phyloP scores from a whole-genome alignment of 257 asterid genomes.

The Cynanchum wilfordii region DNA sequence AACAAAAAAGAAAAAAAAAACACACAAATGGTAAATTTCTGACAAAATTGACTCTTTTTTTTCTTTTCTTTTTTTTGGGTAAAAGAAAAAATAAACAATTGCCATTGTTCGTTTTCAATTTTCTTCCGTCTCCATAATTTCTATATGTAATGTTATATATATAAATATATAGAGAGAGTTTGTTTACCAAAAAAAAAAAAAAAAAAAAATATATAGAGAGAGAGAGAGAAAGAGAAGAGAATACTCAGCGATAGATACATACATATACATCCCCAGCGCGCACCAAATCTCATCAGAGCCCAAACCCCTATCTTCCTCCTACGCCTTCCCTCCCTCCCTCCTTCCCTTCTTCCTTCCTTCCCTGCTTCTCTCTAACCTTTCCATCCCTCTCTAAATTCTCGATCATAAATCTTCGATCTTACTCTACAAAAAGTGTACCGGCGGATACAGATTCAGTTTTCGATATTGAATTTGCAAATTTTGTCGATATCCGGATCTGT shows the following conservation, averaged over 20 bases:
- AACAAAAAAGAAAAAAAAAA: too few relatives aligned
- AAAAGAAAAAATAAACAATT: too few relatives aligned
- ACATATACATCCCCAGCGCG: constrained; percentile 25
- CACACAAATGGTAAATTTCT: too few relatives aligned
- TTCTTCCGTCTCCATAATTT: neutral
- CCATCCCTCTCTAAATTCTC: constrained; percentile 40
- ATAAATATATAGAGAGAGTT: neutral
- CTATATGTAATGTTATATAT: neutral
- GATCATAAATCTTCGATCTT: constrained; percentile 33
- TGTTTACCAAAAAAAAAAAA: too few relatives aligned
- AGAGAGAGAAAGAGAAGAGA: neutral
- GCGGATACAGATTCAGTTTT: constrained; percentile 28
- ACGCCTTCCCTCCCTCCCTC: neutral
- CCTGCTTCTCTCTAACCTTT: neutral
- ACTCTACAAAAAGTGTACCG: constrained; percentile 31
- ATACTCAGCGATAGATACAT: constrained; percentile 14
- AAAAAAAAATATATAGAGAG: neutral
- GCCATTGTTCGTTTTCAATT: neutral
- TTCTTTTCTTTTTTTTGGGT: too few relatives aligned
- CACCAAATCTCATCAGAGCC: constrained; percentile 41
- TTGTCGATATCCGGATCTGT: constrained; percentile 16
- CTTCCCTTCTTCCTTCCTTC: neutral
- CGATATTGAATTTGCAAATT: constrained; percentile 21
- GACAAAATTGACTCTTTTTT: too few relatives aligned
- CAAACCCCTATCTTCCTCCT: constrained; percentile 25